Evolutionary conservation across 352 stramenopile species (phyloP).

Genomic region (Phytophthora vignae): DNA sequence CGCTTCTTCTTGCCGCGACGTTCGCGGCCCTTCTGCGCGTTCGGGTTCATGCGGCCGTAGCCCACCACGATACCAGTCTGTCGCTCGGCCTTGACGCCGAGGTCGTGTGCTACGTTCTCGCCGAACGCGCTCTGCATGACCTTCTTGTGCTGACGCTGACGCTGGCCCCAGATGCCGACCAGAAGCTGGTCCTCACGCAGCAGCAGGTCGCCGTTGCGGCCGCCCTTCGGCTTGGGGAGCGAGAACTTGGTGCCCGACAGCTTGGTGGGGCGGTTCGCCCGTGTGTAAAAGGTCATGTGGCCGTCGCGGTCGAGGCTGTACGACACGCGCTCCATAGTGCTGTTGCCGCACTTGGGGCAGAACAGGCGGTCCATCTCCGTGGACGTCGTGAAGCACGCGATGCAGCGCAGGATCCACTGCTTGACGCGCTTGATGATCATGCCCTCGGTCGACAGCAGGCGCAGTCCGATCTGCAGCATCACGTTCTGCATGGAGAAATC

Average conservation of each 20-base stretch:
- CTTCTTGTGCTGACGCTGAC: conserved; percentile 92
- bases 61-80: conserved; percentile 92
- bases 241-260: conserved; percentile 97
- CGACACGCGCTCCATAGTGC: conserved; percentile 95
- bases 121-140: conserved; percentile 95
- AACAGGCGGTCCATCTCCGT: conserved; percentile 95
- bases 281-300: conserved; percentile 89
- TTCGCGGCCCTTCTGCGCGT: conserved; percentile 96
- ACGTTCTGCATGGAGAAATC: conserved; percentile 93
- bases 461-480: conserved; percentile 89
- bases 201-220: conserved; percentile 95
- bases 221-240: conserved; percentile 95
- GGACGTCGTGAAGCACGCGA: conserved; percentile 96
- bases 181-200: conserved; percentile 98
- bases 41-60: conserved; percentile 96
- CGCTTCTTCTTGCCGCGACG: conserved; percentile 97
- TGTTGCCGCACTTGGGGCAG: conserved; percentile 97
- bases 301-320: conserved; percentile 95
- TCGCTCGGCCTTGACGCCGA: conserved; percentile 94
- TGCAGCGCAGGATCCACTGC: conserved; percentile 97
- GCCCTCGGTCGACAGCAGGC: conserved; percentile 80
- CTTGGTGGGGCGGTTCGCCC: conserved; percentile 87
- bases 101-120: conserved; percentile 93
- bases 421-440: conserved; percentile 91
- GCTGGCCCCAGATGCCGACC: conserved; percentile 96